Conservation (phyloP, 2,329 filamentous ascomycete genomes). For the Epichloe baconii region DNA sequence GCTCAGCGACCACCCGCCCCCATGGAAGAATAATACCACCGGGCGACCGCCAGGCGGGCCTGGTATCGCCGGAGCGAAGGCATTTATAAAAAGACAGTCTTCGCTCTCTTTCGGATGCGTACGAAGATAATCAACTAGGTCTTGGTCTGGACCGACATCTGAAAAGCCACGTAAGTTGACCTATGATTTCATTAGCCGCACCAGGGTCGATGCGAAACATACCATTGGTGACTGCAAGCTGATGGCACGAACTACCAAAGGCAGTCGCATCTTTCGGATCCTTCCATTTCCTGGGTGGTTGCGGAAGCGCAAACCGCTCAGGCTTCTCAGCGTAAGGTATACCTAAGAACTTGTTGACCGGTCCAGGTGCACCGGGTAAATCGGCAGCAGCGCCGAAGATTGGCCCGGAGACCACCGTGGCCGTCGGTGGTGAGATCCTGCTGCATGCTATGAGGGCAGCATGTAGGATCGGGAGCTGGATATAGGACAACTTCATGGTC, state of each 20-base stretch:
- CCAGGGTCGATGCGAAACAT: background rate
- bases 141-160: slow-evolving; percentile 11
- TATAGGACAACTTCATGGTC: background rate
- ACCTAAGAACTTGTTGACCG: slow-evolving; percentile 12
- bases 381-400: slow-evolving; percentile 8
- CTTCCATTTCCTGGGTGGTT: slow-evolving; percentile 9
- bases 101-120: slow-evolving; percentile 12
- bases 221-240: slow-evolving; percentile 10
- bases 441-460: background rate
- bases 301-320: slow-evolving; percentile 8
- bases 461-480: background rate
- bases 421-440: slow-evolving; percentile 2
- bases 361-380: slow-evolving; percentile 8
- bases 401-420: slow-evolving; percentile 8
- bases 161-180: background rate
- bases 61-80: slow-evolving; percentile 11
- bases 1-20: slow-evolving; percentile 14
- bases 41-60: slow-evolving; percentile 7
- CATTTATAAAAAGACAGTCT: slow-evolving; percentile 16
- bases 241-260: slow-evolving; percentile 10
- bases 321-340: slow-evolving; percentile 11
- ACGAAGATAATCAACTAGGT: slow-evolving; percentile 11
- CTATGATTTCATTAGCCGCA: no score
- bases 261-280: slow-evolving; percentile 2
- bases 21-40: slow-evolving; percentile 15